Base-by-base conservation (phyloP, 176 grass and related monocot species). In the Luzula sylvatica region DNA sequence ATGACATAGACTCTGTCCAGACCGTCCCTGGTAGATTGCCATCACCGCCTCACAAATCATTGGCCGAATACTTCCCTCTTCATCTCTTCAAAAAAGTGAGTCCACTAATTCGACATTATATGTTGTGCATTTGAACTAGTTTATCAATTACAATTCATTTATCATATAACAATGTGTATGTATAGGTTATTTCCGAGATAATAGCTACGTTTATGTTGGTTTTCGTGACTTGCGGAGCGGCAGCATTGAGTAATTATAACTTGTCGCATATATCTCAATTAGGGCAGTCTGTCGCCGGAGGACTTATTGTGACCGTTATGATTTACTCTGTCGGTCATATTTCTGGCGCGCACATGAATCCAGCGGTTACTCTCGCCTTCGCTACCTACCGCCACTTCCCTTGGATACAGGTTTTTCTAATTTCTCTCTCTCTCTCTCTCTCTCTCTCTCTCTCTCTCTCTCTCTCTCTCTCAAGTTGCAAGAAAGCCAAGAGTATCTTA, bases 291-390 rank as follows among this genome's bases (percentile, higher is more conserved):
- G 65, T 98, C 26, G 92, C 85, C 3, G 92, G 85, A 27, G 92
- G 92, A 0, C 74, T 98, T 54, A 90, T 98, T 70, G 92, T 98
- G 50, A 90, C 86, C 0, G 85, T 90, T 4, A 98, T 98, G 92
- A 98, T 98, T 61, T 98, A 98, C 23, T 48, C 92, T 30, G 92
- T 98, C 13, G 92, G 92, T 0, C 92, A 98, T 58, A 98, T 98
- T 69, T 98, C 92, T 38, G 92, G 92, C 12, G 92, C 92, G 4
- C 92, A 98, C 81, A 98, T 98, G 92, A 98, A 98, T 65, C 92
- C 92, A 2, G 92, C 92, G 39, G 92, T 98, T 66, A 98, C 92
- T 13, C 72, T 90, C 20, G 68, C 92, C 20, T 98, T 98, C 68
- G 92, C 92, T 13, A 79, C 88, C 0, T 82, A 75, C 46, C 59